Percentiles rank a stretch among this genome's conserved stretches.
Evolutionary conservation across 192 early-diverging fungal species (phyloP).

Genomic region (Entomortierella chlamydospora): DNA sequence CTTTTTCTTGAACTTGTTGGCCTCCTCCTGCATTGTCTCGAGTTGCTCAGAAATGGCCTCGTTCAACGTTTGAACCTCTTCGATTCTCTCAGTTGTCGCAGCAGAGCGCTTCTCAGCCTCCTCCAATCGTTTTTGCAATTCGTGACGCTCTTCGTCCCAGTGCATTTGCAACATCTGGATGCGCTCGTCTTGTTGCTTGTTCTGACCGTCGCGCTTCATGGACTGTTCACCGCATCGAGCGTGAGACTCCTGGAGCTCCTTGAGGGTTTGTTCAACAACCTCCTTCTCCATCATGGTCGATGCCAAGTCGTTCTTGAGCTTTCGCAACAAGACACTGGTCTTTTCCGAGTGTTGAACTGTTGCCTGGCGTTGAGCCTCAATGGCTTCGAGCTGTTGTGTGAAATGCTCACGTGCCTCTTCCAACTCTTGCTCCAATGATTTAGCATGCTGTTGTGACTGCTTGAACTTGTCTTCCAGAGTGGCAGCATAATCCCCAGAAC

Average conservation of each 20-base stretch:
- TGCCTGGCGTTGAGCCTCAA: constrained; percentile 37
- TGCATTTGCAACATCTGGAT: constrained; percentile 36
- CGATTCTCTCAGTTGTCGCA: constrained; percentile 29
- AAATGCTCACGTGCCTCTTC: constrained; percentile 30
- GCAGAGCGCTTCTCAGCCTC: constrained; percentile 38
- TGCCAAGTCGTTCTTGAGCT: constrained; percentile 44
- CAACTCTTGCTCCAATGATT: constrained; percentile 29
- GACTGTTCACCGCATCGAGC: constrained; percentile 12
- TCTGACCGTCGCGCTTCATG: background rate
- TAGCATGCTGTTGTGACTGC: constrained; percentile 23
- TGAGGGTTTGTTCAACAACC: constrained; percentile 2
- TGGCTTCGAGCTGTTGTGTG: constrained; percentile 23
- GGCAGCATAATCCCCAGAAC: constrained; percentile 28
- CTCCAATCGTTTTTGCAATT: constrained; percentile 19
- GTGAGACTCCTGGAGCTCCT: constrained; percentile 16
- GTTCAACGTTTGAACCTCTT: constrained; percentile 43
- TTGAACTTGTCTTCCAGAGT: constrained; percentile 27
- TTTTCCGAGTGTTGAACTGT: constrained; percentile 49
- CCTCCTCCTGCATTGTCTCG: constrained; percentile 30
- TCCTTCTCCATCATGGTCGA: constrained; percentile 36
- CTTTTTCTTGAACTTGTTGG: constrained; percentile 14
- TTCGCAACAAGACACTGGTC: constrained; percentile 23
- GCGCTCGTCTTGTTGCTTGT: constrained; percentile 31
- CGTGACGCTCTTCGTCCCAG: constrained; percentile 27
- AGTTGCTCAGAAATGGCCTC: constrained; percentile 47